Evolutionary conservation across 768 basidiomycete species (phyloP), one percentile per base, ranked within the genome.

Genomic region (Chalciporus piperatus): DNA sequence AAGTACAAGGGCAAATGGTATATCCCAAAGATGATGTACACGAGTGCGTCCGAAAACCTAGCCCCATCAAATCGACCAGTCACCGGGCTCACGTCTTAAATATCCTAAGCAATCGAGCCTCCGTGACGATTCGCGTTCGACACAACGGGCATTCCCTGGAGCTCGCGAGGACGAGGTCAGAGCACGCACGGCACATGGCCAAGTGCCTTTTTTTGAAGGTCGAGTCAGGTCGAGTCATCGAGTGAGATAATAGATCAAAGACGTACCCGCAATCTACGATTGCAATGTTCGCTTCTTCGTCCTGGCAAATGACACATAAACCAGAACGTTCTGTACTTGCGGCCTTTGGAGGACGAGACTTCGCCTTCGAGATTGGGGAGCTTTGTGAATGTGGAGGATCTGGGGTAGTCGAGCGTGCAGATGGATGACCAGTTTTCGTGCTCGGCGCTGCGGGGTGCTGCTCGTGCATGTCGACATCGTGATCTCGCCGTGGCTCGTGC

Each of bases 221-320:
- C 33, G 13, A 39, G 38, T 62, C 11, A 45, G 25, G 7, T 30
- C 25, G 20, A 14, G 49, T 3, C 35, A 43, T 28, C 12, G 1
- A 25, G 38, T 4, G 7, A 35, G 38, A 45, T 33, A 30, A 56
- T 28, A 30, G 23, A 39, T 45, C 22, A 11, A 40, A 14, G 1
- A 80, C 86, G 40, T 66, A 91, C 87, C 94, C 94, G 80, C 94
- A 97, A 69, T 97, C 94, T 12, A 96, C 88, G 48, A 93, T 84
- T 2, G 92, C 94, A 51, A 97, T 89, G 58, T 89, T 93, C 0
- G 94, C 93, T 57, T 96, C 93, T 52, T 93, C 89, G 55, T 97
- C 94, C 63, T 95, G 93, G 63, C 94, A 97, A 10, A 97, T 80
- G 0, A 96, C 90, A 65, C 94, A 97, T 5, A 94, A 69, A 2